A percentile compares a stretch with the other conserved stretches of the same genome.
These are phyloP conservation scores for Thalassiosira mediterranea DNA, from an alignment of 352 stramenopile genomes.

Conservation along the genomic window DNA sequence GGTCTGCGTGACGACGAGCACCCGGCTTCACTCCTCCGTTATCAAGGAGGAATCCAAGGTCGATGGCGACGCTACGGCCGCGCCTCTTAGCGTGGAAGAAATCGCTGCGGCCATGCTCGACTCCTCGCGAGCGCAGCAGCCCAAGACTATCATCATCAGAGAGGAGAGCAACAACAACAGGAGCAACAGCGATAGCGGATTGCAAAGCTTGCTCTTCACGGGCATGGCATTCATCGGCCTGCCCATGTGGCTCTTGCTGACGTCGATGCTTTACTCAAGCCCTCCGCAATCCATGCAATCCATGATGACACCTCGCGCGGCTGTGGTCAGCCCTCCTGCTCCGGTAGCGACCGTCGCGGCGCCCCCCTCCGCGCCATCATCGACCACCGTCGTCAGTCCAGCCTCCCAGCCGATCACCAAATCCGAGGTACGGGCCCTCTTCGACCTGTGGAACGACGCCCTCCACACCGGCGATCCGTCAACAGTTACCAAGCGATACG, in stretches of 20 bases:
- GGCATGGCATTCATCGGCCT: conserved; percentile 1
- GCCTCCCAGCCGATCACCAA: conserved; percentile 4
- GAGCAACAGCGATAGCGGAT: neutral
- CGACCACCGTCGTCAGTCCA: neutral
- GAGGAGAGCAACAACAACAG: too few species aligned
- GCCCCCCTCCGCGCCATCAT: neutral
- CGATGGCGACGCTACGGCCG: neutral
- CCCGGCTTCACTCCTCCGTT: too few species aligned
- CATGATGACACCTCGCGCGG: neutral
- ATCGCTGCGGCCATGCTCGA: conserved; percentile 1
- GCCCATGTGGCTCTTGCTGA: neutral
- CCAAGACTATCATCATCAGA: conserved; percentile 1
- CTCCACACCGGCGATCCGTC: conserved; percentile 6
- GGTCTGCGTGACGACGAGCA: too few species aligned
- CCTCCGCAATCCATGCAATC: neutral
- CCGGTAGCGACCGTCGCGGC: neutral
- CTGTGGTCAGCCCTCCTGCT: too few species aligned
- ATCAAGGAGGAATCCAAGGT: too few species aligned
- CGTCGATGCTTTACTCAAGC: neutral
- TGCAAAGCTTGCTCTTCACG: neutral
- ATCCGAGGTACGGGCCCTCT: conserved; percentile 4
- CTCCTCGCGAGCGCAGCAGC: neutral
- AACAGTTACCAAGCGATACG: conserved; percentile 5
- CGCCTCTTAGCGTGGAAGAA: neutral
- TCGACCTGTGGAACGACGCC: conserved; percentile 19